Evolutionary conservation across 164 flowering plant species (phyloP).

Genomic region (Aristolochia contorta): DNA sequence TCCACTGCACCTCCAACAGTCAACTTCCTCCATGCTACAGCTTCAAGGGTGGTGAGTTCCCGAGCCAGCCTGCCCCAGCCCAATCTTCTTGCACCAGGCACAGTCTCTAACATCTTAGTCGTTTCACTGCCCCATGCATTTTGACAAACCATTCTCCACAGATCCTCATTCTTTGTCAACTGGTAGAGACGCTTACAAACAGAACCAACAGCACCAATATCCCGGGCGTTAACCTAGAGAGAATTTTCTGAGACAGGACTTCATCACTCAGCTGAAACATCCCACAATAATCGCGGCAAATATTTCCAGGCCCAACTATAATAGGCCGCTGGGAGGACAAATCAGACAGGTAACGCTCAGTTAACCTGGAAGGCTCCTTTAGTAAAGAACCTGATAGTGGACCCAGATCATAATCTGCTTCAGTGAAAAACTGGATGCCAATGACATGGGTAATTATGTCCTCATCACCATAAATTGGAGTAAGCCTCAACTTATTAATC

Average conservation of each 20-base stretch:
- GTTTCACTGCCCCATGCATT: conserved; percentile 96
- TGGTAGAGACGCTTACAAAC: conserved; percentile 61
- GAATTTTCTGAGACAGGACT: conserved; percentile 59
- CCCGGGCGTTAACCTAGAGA: conserved; percentile 73
- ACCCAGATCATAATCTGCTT: conserved; percentile 68
- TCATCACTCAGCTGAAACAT: conserved; percentile 74
- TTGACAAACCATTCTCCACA: conserved; percentile 94
- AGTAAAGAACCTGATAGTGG: conserved; percentile 44
- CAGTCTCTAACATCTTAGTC: conserved; percentile 69
- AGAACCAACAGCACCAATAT: conserved; percentile 79
- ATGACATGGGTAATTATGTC: conserved; percentile 69
- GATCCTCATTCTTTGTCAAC: conserved; percentile 70
- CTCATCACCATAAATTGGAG: conserved; percentile 83
- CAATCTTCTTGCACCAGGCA: conserved; percentile 72
- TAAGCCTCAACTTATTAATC: conserved; percentile 67
- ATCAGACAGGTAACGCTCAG: conserved; percentile 36
- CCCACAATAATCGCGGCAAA: conserved; percentile 55
- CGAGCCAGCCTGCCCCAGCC: conserved; percentile 88
- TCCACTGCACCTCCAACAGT: conserved; percentile 88
- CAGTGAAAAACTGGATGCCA: conserved; percentile 82
- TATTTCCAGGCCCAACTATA: conserved; percentile 35
- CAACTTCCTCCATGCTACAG: conserved; percentile 85
- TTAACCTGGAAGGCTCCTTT: conserved; percentile 39
- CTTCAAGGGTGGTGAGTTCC: conserved; percentile 89
- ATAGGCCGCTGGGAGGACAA: conserved; percentile 28